These are phyloP conservation scores for Coemansia sp. DNA, from an alignment of 192 early-diverging fungal species.

Conservation along the genomic window DNA sequence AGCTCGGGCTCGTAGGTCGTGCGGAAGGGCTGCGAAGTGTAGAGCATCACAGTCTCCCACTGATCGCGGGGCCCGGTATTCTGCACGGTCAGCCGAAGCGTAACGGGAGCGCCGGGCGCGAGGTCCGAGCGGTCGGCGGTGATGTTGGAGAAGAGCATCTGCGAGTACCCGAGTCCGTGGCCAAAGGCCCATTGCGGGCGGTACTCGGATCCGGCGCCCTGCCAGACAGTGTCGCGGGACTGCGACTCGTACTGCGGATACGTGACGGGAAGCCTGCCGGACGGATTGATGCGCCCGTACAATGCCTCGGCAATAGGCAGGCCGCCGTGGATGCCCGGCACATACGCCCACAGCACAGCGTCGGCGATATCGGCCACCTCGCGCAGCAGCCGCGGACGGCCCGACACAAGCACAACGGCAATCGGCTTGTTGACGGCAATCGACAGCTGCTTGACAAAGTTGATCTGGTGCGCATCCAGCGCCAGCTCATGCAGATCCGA, in stretches of 20 bases:
- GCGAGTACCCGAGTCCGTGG: constrained; percentile 58
- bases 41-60: constrained; percentile 59
- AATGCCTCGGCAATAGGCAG: constrained; percentile 60
- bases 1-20: constrained; percentile 59
- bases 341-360: constrained; percentile 55
- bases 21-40: constrained; percentile 56
- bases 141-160: constrained; percentile 54
- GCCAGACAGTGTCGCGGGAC: constrained; percentile 46
- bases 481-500: constrained; percentile 18
- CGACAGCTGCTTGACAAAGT: constrained; percentile 28
- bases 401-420: constrained; percentile 56
- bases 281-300: constrained; percentile 60
- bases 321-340: constrained; percentile 64
- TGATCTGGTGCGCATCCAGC: constrained; percentile 34
- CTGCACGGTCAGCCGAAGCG: constrained; percentile 40
- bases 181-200: constrained; percentile 61
- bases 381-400: constrained; percentile 59
- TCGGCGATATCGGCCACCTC: constrained; percentile 41
- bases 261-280: constrained; percentile 60
- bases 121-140: constrained; percentile 10
- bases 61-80: constrained; percentile 50
- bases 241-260: constrained; percentile 58
- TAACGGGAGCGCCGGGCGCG: constrained; percentile 18
- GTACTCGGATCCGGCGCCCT: constrained; percentile 46
- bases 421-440: constrained; percentile 30